phyloP scores from a whole-genome alignment of 306 rosid genomes.

The Gleditsia sinensis region DNA sequence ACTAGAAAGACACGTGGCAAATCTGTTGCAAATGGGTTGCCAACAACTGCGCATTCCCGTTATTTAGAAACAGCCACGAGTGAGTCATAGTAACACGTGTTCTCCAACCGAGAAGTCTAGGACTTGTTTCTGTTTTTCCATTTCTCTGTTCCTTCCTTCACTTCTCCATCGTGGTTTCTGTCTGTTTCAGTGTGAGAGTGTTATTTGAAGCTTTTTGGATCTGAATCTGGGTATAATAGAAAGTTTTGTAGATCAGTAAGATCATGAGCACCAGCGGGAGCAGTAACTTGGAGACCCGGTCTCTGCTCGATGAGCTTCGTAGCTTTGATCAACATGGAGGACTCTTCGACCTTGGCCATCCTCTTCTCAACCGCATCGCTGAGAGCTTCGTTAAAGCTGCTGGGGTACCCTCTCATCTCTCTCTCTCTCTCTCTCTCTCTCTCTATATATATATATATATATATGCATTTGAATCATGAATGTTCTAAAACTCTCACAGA shows the following conservation, averaged over 20 bases:
- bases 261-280: conserved; percentile 37
- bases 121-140: neutral
- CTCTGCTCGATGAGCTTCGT: conserved; percentile 61
- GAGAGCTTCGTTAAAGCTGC: conserved; percentile 89
- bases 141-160: neutral
- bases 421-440: neutral
- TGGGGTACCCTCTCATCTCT: conserved; percentile 44
- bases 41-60: conserved; percentile 22
- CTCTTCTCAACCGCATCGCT: conserved; percentile 87
- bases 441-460: neutral
- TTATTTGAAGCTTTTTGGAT: no score
- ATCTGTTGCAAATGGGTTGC: conserved; percentile 30
- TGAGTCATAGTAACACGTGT: conserved; percentile 42
- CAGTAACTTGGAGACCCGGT: conserved; percentile 48
- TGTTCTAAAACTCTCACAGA: conserved; percentile 36
- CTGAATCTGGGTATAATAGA: no score
- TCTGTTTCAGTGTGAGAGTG: neutral
- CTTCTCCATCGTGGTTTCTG: neutral
- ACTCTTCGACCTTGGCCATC: conserved; percentile 84
- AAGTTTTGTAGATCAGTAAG: no score
- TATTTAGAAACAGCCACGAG: conserved; percentile 37
- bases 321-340: conserved; percentile 50
- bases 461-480: neutral
- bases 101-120: neutral
- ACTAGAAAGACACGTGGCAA: conserved; percentile 28